Evolutionary conservation across 495 filamentous ascomycete species (phyloP).

Genomic region (Pseudevernia furfuracea): DNA sequence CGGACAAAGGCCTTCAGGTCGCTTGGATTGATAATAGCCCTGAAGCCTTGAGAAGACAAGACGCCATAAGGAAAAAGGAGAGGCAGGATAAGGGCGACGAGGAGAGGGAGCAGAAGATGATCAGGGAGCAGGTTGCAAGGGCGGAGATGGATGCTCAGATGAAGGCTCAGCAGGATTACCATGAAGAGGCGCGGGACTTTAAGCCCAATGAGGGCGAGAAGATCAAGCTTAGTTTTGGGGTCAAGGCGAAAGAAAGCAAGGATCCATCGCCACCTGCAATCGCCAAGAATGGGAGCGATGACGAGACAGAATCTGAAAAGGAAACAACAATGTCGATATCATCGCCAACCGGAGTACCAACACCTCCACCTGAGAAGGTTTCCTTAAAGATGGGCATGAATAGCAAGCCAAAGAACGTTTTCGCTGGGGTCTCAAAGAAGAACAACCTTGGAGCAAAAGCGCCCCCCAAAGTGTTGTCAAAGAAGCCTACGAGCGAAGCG

Average conservation of each 20-base stretch:
- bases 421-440: constrained; percentile 57
- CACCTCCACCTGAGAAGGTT: constrained; percentile 36
- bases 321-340: constrained; percentile 25
- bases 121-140: constrained; percentile 70
- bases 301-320: constrained; percentile 23
- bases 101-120: constrained; percentile 70
- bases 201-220: constrained; percentile 74
- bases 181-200: constrained; percentile 45
- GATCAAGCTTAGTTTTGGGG: constrained; percentile 67
- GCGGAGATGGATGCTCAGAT: constrained; percentile 52
- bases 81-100: constrained; percentile 82
- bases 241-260: constrained; percentile 27
- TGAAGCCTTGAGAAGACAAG: constrained; percentile 68
- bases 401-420: constrained; percentile 73
- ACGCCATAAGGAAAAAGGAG: constrained; percentile 76
- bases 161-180: constrained; percentile 37
- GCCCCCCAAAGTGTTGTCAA: constrained; percentile 47
- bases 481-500: constrained; percentile 78
- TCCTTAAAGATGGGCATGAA: constrained; percentile 53
- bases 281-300: constrained; percentile 4
- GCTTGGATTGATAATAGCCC: constrained; percentile 87
- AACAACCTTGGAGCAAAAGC: constrained; percentile 60
- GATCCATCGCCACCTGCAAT: constrained; percentile 29
- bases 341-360: constrained; percentile 25
- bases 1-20: constrained; percentile 70